These are phyloP conservation scores for Camellia lanceoleosa DNA, from an alignment of 148 eudicot species.

Conservation along the genomic window DNA sequence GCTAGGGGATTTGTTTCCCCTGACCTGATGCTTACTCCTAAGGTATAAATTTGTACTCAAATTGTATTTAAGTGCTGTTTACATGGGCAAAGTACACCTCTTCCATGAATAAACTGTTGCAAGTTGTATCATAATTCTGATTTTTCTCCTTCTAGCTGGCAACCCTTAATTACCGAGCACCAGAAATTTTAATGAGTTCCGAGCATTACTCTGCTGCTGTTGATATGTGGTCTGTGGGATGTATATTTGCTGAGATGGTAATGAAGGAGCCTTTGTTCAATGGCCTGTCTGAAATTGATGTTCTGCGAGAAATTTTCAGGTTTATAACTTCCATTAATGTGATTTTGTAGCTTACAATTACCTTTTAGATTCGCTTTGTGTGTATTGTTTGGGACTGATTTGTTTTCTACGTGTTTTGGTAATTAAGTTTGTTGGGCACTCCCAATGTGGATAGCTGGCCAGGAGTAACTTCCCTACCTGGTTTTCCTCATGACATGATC, in stretches of 20 bases:
- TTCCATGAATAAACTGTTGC: no score
- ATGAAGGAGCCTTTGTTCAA: neutral
- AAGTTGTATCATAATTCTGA: no score
- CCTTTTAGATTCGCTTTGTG: no score
- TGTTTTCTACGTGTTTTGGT: no score
- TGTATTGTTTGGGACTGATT: no score
- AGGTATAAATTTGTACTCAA: neutral
- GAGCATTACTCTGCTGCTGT: neutral
- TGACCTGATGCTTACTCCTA: neutral
- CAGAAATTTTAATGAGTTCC: neutral
- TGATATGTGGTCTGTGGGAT: neutral
- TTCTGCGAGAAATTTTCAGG: neutral
- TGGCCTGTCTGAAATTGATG: neutral
- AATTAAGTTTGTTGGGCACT: no score
- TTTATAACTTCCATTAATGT: neutral
- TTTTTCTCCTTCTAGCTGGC: neutral
- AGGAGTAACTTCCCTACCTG: neutral
- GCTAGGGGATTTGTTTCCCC: neutral
- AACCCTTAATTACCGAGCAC: neutral
- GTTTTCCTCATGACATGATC: neutral
- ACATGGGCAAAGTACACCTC: no score
- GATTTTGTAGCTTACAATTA: no score
- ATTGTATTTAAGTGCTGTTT: no score
- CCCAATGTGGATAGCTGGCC: neutral
- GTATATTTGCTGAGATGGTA: neutral